These are phyloP conservation scores for Xylaria castorea DNA, from an alignment of 495 filamentous ascomycete species.

Conservation along the genomic window DNA sequence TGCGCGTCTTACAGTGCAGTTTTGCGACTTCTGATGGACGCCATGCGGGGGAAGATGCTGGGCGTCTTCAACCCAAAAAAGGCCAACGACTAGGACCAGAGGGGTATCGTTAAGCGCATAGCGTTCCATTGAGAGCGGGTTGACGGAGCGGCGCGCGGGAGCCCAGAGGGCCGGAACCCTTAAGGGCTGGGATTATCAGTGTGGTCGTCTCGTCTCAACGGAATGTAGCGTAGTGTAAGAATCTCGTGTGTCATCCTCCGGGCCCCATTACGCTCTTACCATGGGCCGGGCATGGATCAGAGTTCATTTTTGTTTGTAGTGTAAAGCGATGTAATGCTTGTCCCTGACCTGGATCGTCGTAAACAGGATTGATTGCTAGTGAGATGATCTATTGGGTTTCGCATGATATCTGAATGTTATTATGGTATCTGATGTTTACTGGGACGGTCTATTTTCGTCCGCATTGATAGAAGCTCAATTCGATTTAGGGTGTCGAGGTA, in stretches of 20 bases:
- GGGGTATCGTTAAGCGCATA: constrained; percentile 39
- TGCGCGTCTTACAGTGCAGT: not conserved
- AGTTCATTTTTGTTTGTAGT: not conserved
- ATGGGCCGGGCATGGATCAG: not conserved
- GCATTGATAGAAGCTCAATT: not conserved
- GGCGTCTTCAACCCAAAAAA: constrained; percentile 9
- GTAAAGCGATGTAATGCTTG: not conserved
- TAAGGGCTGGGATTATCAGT: constrained; percentile 13
- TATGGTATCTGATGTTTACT: constrained; percentile 2
- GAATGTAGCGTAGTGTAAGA: not conserved
- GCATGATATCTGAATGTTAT: constrained; percentile 1
- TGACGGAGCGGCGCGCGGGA: constrained; percentile 29
- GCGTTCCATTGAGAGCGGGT: constrained; percentile 37
- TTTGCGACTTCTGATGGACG: not conserved
- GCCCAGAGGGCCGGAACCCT: constrained; percentile 27
- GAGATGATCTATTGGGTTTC: constrained; percentile 13
- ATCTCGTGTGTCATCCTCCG: not conserved
- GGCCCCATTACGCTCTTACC: not conserved
- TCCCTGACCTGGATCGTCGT: not conserved
- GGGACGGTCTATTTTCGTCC: constrained; percentile 6
- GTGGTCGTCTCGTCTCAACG: not conserved
- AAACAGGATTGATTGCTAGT: constrained; percentile 1
- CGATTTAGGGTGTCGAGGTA: constrained; percentile 5
- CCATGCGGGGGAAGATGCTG: constrained; percentile 2
- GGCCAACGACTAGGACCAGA: constrained; percentile 35